Evolutionary conservation across 352 stramenopile genomes (phyloP), one percentile per base, ranked within the genome.

Genomic region (Globisporangium radiosum): DNA sequence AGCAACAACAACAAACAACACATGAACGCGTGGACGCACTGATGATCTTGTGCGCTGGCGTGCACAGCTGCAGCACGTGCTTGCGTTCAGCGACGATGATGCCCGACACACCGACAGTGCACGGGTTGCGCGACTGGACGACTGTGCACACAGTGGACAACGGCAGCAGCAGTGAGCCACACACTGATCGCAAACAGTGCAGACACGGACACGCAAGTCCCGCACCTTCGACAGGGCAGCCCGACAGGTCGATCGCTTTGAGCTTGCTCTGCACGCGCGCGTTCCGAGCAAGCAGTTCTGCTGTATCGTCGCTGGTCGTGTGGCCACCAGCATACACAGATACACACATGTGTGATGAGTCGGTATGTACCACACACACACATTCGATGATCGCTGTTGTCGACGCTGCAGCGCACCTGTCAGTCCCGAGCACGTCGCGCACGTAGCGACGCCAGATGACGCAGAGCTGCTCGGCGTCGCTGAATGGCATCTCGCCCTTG

Each of bases 61-160:
- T 63, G 60, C 71, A 80, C 17, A 89, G 68, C 57, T 92, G 82
- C 14, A 92, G 33, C 6, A 82, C 71, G 36, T 78, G 69, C 33
- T 72, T 65, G 25, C 76, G 88, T 56, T 92, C 82, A 1, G 82
- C 67, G n/a, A 92, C 59, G 56, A 92, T 52, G 48, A 92, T 79
- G 4, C 82, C 82, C 3, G 52, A 63, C 1, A 71, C 44, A 1
- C 80, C 78, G 14, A 92, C 56, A 40, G 80, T 74, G 45, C 68
- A 76, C 49, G 82, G 82, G 60, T 89, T 89, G 7, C 59, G 60
- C 6, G 80, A 84, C 47, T 72, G 72, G 54, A 85, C 56, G 36
- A 92, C 78, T 88, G 48, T 7, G 44, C 2, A 60, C 45, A 37
- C 6, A 47, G 13, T 14, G 54, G 25, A 33, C 25, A 33, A 33